Conservation (phyloP, 352 stramenopile species). For the Phytophthora uliginosa region DNA sequence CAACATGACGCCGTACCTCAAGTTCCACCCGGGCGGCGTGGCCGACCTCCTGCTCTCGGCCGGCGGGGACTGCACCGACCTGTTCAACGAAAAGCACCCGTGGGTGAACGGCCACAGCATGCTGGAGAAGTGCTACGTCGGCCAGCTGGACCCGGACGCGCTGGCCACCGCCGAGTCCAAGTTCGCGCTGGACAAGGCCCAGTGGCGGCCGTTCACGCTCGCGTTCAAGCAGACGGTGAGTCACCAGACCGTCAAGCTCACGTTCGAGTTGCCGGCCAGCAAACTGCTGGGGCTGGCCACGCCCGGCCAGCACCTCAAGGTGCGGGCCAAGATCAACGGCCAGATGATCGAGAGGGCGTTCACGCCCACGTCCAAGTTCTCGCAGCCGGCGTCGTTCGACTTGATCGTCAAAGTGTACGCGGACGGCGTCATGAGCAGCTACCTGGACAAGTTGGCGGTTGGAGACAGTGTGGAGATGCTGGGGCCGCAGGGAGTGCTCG, state of each 20-base stretch:
- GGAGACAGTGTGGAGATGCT: slow-evolving; percentile 82
- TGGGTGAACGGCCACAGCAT: slow-evolving; percentile 96
- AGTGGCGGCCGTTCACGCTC: slow-evolving; percentile 79
- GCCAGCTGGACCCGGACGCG: slow-evolving; percentile 68
- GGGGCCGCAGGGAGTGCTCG: slow-evolving; percentile 71
- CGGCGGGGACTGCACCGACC: slow-evolving; percentile 94
- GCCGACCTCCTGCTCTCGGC: slow-evolving; percentile 92
- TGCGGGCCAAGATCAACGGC: slow-evolving; percentile 80
- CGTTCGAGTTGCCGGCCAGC: slow-evolving; percentile 72
- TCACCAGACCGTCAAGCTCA: slow-evolving; percentile 75
- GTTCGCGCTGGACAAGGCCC: slow-evolving; percentile 66
- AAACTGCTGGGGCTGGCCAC: slow-evolving; percentile 78
- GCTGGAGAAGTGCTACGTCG: slow-evolving; percentile 91
- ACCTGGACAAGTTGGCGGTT: slow-evolving; percentile 61
- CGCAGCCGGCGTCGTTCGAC: slow-evolving; percentile 70
- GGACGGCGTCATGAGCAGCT: slow-evolving; percentile 78
- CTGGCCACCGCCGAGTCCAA: slow-evolving; percentile 40
- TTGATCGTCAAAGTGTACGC: slow-evolving; percentile 85
- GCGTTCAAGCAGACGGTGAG: slow-evolving; percentile 66
- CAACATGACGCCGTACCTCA: slow-evolving; percentile 98
- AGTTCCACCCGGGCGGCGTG: slow-evolving; percentile 98
- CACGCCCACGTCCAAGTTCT: slow-evolving; percentile 84
- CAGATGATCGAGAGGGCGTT: slow-evolving; percentile 82
- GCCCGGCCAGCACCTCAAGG: slow-evolving; percentile 85
- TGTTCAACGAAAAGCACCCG: slow-evolving; percentile 98